Base-by-base conservation (phyloP, 2,329 filamentous ascomycete genomes). In the Xylaria sp. region DNA sequence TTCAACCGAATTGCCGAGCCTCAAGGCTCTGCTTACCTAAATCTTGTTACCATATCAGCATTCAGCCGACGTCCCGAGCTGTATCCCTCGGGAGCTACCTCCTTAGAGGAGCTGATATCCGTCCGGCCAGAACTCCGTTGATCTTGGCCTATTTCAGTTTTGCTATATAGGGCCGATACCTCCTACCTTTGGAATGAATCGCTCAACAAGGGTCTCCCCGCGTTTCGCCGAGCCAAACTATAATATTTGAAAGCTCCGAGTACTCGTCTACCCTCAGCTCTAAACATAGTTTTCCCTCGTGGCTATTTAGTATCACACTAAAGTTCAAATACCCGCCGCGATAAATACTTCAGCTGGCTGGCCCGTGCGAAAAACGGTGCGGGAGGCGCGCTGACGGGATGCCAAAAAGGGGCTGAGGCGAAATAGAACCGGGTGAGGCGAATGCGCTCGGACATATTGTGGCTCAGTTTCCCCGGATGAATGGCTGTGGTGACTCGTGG, bases 1-100 rank as follows among this genome's bases (percentile, higher is more conserved):
- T 46, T 46, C 41, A 18, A 18, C 68, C 68, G 68, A 68, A 64
- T 36, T 62, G 41, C 68, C 65, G 68, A 68, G 65, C 57, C 62
- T 68, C 23, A 46, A 62, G 43, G 20, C 23, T 23, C 39, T 46
- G 15, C 13, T 43, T 9, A 36, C 33, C 33, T 36, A 9, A 58
- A 1, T 58, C 23, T 28, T 15, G 3, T 25, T 15, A n/a, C n/a
- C 54, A 31, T 52, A 39, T 62, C 59, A 67, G 33, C 54, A 43
- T 63, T 56, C 25, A 59, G 23, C 64, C 67, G 55, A 61, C 28
- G 36, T 52, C 9, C 52, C 43, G 23, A 23, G 36, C 23, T 20
- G 39, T 58, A 46, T 46, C 9, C 36, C 55, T 43, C 56, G 39
- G 46, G 48, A 63, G 58, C 56, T 36, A 36, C 10, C 10, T 60